Evolutionary conservation across 352 stramenopile genomes (phyloP).

Genomic region (Phytophthora cryptogea): DNA sequence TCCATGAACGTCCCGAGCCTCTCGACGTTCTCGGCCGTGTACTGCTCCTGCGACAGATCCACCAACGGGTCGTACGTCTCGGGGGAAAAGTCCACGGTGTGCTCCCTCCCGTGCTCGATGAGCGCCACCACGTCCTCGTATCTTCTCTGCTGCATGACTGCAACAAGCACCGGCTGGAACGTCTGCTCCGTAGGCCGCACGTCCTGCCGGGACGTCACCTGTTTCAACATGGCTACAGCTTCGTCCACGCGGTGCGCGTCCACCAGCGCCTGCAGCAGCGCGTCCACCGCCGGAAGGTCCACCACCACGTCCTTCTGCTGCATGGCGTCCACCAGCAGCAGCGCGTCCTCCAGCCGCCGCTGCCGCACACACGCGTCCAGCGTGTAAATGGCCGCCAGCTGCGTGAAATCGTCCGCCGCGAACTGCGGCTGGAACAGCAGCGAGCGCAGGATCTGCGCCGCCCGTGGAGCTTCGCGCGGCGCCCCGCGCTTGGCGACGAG

Average conservation of each 20-base stretch:
- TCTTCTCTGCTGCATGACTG: conserved; percentile 52
- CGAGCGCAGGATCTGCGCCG: conserved; percentile 42
- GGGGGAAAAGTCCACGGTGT: conserved; percentile 57
- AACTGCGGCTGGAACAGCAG: conserved; percentile 32
- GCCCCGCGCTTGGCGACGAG: conserved; percentile 56
- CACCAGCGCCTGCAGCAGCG: conserved; percentile 50
- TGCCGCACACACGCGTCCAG: conserved; percentile 62
- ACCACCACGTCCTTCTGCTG: conserved; percentile 50
- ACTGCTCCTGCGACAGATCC: conserved; percentile 51
- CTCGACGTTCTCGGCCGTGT: conserved; percentile 42
- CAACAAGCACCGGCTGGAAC: conserved; percentile 52
- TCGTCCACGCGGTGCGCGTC: conserved; percentile 44
- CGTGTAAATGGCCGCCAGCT: conserved; percentile 70
- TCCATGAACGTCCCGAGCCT: conserved; percentile 57
- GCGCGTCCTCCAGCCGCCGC: conserved; percentile 49
- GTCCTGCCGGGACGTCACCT: conserved; percentile 42
- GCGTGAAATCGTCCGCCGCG: conserved; percentile 63
- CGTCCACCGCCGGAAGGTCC: conserved; percentile 62
- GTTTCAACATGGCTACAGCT: conserved; percentile 46
- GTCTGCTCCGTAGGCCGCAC: conserved; percentile 58
- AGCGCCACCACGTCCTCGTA: conserved; percentile 52
- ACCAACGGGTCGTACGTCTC: conserved; percentile 75
- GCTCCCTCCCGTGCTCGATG: conserved; percentile 54
- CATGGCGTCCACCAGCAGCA: conserved; percentile 55
- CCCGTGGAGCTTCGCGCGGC: conserved; percentile 32